Percentiles rank a stretch among this genome's conserved stretches.
Conservation (phyloP, 371 early-diverging fungal species). For the Fennellomyces sp. region DNA sequence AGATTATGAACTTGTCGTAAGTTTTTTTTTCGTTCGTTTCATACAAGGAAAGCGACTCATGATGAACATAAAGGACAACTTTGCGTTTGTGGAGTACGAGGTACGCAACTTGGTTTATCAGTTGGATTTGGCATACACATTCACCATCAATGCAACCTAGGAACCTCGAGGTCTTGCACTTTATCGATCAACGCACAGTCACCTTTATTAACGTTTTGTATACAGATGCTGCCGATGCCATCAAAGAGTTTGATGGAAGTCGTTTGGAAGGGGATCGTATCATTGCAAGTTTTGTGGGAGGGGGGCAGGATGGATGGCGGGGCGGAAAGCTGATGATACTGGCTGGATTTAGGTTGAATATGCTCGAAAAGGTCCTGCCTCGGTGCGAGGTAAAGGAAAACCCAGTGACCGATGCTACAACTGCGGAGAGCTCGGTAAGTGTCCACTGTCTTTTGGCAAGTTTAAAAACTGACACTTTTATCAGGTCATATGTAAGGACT, state of each 20-base stretch:
- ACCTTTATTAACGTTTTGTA: not conserved
- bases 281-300: conserved; percentile 17
- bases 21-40: not conserved
- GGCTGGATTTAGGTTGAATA: conserved; percentile 14
- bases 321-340: not conserved
- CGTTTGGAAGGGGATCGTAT: conserved; percentile 47
- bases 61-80: too few relatives aligned
- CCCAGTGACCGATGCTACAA: conserved; percentile 38
- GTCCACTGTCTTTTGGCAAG: not conserved
- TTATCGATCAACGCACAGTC: not conserved
- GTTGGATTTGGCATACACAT: too few relatives aligned
- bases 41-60: too few relatives aligned
- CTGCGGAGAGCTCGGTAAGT: conserved; percentile 43
- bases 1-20: conserved; percentile 17
- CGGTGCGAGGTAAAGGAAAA: not conserved
- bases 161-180: not conserved
- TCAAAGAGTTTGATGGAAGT: conserved; percentile 67
- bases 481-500: conserved; percentile 51
- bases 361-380: conserved; percentile 13
- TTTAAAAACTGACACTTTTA: too few relatives aligned
- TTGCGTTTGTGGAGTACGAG: conserved; percentile 21
- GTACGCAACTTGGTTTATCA: too few relatives aligned
- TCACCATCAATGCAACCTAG: not conserved
- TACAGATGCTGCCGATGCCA: conserved; percentile 79
- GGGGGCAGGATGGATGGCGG: not conserved